Percentiles rank a stretch among this genome's conserved stretches.
These are phyloP conservation scores for Meyerozyma carpophila DNA, from an alignment of 1,139 yeast species.

Conservation along the genomic window DNA sequence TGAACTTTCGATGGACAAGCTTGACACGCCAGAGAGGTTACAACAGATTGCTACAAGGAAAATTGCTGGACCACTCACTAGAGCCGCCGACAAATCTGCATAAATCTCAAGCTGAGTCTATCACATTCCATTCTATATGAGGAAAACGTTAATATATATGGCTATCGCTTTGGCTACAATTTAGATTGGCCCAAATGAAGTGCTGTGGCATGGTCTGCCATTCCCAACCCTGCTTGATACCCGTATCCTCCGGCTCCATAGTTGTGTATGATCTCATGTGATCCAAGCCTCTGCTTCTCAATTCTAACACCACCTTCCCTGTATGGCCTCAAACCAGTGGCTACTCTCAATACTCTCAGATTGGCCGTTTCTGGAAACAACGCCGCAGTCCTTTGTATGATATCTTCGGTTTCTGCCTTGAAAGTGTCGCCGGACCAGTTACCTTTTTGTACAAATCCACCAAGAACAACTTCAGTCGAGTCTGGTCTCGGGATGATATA, in stretches of 20 bases:
- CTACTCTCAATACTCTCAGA: slow-evolving; percentile 50
- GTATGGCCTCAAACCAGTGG: slow-evolving; percentile 66
- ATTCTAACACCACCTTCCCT: slow-evolving; percentile 66
- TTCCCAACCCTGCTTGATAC: slow-evolving; percentile 62
- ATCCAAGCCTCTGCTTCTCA: slow-evolving; percentile 39
- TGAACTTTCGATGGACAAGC: slow-evolving; percentile 53
- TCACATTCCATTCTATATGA: neutral
- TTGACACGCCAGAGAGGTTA: slow-evolving; percentile 46
- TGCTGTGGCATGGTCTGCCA: slow-evolving; percentile 29
- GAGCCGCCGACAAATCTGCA: no score
- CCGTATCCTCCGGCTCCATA: slow-evolving; percentile 80
- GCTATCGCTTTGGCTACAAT: neutral
- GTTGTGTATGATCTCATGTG: slow-evolving; percentile 45
- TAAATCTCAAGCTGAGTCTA: no score
- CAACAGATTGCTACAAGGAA: neutral
- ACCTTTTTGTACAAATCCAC: slow-evolving; percentile 59
- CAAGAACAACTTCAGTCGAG: slow-evolving; percentile 56
- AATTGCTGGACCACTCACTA: neutral
- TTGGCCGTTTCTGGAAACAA: slow-evolving; percentile 44
- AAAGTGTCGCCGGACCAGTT: slow-evolving; percentile 56
- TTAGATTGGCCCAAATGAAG: neutral
- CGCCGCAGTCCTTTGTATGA: slow-evolving; percentile 49
- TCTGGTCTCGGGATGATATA: slow-evolving; percentile 67
- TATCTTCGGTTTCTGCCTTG: slow-evolving; percentile 50
- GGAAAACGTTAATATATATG: neutral